A percentile compares a stretch with the other conserved stretches of the same genome.
phyloP scores from a whole-genome alignment of 2,329 filamentous ascomycete genomes.

The Colletotrichum coccodes region DNA sequence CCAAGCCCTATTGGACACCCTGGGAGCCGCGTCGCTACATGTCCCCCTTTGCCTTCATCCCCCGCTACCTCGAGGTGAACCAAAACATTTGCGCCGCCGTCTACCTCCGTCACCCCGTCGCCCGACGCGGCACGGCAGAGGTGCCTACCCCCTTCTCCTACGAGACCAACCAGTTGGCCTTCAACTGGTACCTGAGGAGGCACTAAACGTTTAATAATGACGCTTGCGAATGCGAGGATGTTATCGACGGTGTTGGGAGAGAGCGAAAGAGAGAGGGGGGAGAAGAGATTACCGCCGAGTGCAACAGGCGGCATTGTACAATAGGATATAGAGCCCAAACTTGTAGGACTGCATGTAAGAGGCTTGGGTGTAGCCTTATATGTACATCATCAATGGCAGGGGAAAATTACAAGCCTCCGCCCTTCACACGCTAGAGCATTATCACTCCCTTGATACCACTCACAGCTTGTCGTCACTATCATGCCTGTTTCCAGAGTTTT shows the following conservation, averaged over 20 bases:
- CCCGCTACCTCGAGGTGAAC: slow-evolving; percentile 95
- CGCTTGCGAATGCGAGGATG: not conserved
- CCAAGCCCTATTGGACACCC: slow-evolving; percentile 89
- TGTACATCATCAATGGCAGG: slow-evolving; percentile 29
- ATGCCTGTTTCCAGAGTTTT: too few species aligned
- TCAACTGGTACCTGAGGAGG: slow-evolving; percentile 92
- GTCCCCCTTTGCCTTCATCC: slow-evolving; percentile 93
- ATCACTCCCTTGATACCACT: not conserved
- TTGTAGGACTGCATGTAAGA: slow-evolving; percentile 28
- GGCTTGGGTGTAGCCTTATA: slow-evolving; percentile 13
- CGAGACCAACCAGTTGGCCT: slow-evolving; percentile 81
- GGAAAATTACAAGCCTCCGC: not conserved
- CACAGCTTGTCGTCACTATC: not conserved
- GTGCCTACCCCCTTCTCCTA: slow-evolving; percentile 84
- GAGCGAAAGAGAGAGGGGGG: not conserved
- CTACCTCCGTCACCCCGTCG: slow-evolving; percentile 93
- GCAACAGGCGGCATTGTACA: slow-evolving; percentile 22
- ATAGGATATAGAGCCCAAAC: slow-evolving; percentile 28
- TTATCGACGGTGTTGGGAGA: not conserved
- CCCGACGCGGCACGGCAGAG: slow-evolving; percentile 81
- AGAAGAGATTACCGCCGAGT: not conserved
- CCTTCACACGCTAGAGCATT: not conserved
- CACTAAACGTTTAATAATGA: slow-evolving; percentile 59
- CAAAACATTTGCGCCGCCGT: slow-evolving; percentile 96
- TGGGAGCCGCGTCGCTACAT: slow-evolving; percentile 91